These are phyloP conservation scores for Amanita molliuscula DNA, from an alignment of 768 basidiomycete species.

Conservation along the genomic window DNA sequence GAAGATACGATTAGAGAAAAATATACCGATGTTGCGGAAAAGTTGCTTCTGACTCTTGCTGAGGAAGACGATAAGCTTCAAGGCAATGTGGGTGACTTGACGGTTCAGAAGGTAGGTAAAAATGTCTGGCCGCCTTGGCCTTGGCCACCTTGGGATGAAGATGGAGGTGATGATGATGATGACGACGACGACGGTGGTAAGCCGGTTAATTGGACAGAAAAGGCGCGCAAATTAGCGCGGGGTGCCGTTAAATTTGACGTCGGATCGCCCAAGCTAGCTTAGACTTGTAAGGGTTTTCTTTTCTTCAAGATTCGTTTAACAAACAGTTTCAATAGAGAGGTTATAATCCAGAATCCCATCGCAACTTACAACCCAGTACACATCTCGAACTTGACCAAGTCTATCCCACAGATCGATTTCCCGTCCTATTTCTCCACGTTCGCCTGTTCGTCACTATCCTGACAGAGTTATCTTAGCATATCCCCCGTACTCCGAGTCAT, in stretches of 20 bases:
- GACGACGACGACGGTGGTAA: conserved; percentile 30
- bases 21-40: conserved; percentile 60
- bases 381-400: conserved; percentile 55
- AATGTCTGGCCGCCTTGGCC: conserved; percentile 73
- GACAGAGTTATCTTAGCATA: conserved; percentile 72
- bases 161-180: conserved; percentile 43
- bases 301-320: background rate
- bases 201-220: conserved; percentile 40
- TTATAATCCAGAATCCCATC: conserved; percentile 70
- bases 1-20: conserved; percentile 60
- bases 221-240: conserved; percentile 54
- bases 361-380: conserved; percentile 81
- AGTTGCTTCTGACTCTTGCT: conserved; percentile 51
- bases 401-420: conserved; percentile 73
- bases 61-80: conserved; percentile 30
- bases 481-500: conserved; percentile 60
- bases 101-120: conserved; percentile 26
- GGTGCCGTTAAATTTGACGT: conserved; percentile 65
- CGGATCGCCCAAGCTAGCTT: conserved; percentile 69
- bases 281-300: conserved; percentile 46
- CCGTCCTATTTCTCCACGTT: conserved; percentile 81
- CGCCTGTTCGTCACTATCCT: conserved; percentile 69
- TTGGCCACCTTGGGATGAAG: conserved; percentile 78
- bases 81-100: conserved; percentile 8
- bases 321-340: conserved; percentile 33